These are phyloP conservation scores for Polytrichum formosum DNA, from an alignment of 225 moss, liverwort and hornwort genomes.

Conservation along the genomic window DNA sequence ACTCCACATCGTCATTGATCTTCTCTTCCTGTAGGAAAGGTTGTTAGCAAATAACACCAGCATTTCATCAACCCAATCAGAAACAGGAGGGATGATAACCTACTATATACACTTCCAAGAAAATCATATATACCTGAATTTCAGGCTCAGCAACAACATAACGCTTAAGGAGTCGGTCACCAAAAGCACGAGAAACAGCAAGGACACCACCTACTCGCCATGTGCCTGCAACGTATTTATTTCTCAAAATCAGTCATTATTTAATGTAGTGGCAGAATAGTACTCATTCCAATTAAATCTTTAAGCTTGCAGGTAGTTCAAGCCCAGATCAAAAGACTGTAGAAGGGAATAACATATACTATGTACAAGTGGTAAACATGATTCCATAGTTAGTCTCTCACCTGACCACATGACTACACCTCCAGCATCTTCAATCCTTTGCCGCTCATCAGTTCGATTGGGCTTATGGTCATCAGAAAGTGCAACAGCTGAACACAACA, in stretches of 20 bases:
- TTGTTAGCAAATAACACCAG: too few relatives aligned
- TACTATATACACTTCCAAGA: too few relatives aligned
- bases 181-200: conserved; percentile 97
- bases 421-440: conserved; percentile 92
- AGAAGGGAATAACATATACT: too few relatives aligned
- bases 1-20: conserved; percentile 72
- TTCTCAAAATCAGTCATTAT: not conserved
- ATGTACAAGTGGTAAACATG: too few relatives aligned
- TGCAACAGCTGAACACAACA: conserved; percentile 48
- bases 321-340: not conserved
- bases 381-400: conserved; percentile 17
- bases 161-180: conserved; percentile 85
- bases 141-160: conserved; percentile 97
- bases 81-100: too few relatives aligned
- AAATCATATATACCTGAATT: conserved; percentile 54
- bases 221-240: conserved; percentile 55
- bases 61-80: too few relatives aligned
- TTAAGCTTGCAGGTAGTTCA: not conserved
- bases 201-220: conserved; percentile 99
- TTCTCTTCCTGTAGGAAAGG: conserved; percentile 46
- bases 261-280: too few relatives aligned
- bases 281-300: too few relatives aligned
- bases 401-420: conserved; percentile 99
- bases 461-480: conserved; percentile 95
- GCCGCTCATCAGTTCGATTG: conserved; percentile 85